Evolutionary conservation across 2,329 filamentous ascomycete species (phyloP).

Genomic region (Chaetomium strumarium): DNA sequence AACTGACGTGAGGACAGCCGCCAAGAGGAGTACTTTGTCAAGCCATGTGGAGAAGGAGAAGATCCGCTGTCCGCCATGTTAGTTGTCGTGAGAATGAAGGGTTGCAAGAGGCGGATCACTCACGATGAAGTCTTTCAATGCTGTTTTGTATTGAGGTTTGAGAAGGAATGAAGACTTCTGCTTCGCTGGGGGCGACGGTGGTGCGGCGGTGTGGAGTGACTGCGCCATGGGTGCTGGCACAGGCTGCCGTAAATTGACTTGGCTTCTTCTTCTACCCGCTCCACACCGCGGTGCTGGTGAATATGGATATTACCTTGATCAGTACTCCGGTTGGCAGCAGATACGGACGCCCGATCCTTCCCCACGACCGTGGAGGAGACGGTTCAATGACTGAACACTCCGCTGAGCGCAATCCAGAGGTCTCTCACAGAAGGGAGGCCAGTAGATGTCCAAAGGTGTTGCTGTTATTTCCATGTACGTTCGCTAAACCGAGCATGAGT

Average conservation of each 20-base stretch:
- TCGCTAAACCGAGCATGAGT: too few species aligned
- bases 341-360: not conserved
- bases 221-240: not conserved
- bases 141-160: constrained; percentile 23
- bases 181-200: constrained; percentile 1
- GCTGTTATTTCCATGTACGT: too few species aligned
- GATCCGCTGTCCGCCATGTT: constrained; percentile 30
- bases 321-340: not conserved
- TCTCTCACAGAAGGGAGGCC: too few species aligned
- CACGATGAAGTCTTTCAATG: constrained; percentile 23
- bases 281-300: not conserved
- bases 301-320: not conserved
- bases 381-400: not conserved
- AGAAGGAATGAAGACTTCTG: constrained; percentile 15
- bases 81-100: not conserved
- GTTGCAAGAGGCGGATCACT: not conserved
- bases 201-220: not conserved
- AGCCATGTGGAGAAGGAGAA: constrained; percentile 49
- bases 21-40: constrained; percentile 43
- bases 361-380: not conserved
- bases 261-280: not conserved
- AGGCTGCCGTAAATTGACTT: not conserved
- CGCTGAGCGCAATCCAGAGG: too few species aligned
- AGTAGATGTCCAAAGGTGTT: too few species aligned
- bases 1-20: constrained; percentile 44